Evolutionary conservation across 768 basidiomycete genomes (phyloP).

Genomic region (Pleurotus giganteus): DNA sequence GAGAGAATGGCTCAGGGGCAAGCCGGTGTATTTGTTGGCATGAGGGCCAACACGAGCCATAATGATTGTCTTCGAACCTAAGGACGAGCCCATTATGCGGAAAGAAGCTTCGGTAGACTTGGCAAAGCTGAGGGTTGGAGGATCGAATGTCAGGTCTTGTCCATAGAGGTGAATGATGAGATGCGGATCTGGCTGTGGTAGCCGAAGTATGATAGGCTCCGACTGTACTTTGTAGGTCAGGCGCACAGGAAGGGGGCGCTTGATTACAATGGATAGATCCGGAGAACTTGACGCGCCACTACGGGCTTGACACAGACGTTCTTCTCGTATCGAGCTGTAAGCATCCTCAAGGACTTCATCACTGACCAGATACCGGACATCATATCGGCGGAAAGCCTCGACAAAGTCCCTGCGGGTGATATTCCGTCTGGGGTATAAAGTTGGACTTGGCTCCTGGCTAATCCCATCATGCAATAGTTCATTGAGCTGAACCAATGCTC

Average conservation of each 20-base stretch:
- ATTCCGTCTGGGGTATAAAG: slow-evolving; percentile 51
- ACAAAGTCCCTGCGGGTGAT: slow-evolving; percentile 79
- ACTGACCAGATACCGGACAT: slow-evolving; percentile 64
- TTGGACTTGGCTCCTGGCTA: slow-evolving; percentile 55
- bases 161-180: slow-evolving; percentile 84
- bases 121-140: slow-evolving; percentile 75
- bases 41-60: slow-evolving; percentile 84
- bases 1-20: slow-evolving; percentile 77
- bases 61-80: slow-evolving; percentile 81
- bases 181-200: slow-evolving; percentile 81
- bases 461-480: slow-evolving; percentile 81
- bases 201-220: slow-evolving; percentile 81
- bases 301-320: slow-evolving; percentile 72
- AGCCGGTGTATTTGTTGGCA: slow-evolving; percentile 76
- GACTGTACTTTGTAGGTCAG: slow-evolving; percentile 89
- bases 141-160: slow-evolving; percentile 87
- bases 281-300: slow-evolving; percentile 37
- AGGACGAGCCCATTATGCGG: slow-evolving; percentile 80
- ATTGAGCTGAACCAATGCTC: slow-evolving; percentile 85
- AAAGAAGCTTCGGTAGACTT: slow-evolving; percentile 83
- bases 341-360: slow-evolving; percentile 77
- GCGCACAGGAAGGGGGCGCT: slow-evolving; percentile 70
- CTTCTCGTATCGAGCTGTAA: slow-evolving; percentile 73
- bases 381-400: slow-evolving; percentile 78
- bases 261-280: slow-evolving; percentile 64